Percentiles rank a stretch among this genome's conserved stretches.
Evolutionary conservation across 163 green algal genomes (phyloP).

Genomic region (Scenedesmus sp.): DNA sequence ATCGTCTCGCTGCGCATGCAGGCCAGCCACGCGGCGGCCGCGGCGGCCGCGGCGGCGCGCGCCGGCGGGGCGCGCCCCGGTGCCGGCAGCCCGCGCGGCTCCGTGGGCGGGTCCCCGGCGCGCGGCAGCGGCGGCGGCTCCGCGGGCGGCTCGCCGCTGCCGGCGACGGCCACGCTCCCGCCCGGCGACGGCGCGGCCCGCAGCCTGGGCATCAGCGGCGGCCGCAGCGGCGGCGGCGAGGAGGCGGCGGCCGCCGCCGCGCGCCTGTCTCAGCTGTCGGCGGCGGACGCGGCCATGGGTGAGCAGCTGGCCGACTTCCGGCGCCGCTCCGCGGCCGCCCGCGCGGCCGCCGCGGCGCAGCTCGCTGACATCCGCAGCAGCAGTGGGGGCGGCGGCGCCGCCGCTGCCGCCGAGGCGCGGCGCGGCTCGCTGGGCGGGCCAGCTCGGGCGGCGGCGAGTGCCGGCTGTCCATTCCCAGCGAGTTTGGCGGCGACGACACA

Average conservation of each 20-base stretch:
- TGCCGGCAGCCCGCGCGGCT: not conserved
- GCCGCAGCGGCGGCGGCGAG: slow-evolving; percentile 1
- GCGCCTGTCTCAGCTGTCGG: slow-evolving; percentile 17
- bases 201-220: slow-evolving; percentile 1
- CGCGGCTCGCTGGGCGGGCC: too few species aligned
- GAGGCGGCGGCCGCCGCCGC: not conserved
- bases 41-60: slow-evolving; percentile 1
- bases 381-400: not conserved
- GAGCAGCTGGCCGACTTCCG: slow-evolving; percentile 9
- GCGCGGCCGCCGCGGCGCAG: slow-evolving; percentile 27
- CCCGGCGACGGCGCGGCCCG: too few species aligned
- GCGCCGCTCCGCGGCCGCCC: slow-evolving; percentile 1
- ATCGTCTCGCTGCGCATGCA: slow-evolving; percentile 32
- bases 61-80: not conserved
- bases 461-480: slow-evolving; percentile 1
- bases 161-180: too few species aligned
- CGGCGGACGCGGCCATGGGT: slow-evolving; percentile 19
- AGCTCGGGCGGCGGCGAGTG: too few species aligned
- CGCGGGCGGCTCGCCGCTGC: too few species aligned
- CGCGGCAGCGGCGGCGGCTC: not conserved
- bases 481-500: slow-evolving; percentile 1
- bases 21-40: not conserved
- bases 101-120: not conserved
- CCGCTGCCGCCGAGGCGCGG: not conserved
- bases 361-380: slow-evolving; percentile 11